phyloP scores from a whole-genome alignment of 2,329 filamentous ascomycete genomes.

The Pseudogymnoascus sp. region DNA sequence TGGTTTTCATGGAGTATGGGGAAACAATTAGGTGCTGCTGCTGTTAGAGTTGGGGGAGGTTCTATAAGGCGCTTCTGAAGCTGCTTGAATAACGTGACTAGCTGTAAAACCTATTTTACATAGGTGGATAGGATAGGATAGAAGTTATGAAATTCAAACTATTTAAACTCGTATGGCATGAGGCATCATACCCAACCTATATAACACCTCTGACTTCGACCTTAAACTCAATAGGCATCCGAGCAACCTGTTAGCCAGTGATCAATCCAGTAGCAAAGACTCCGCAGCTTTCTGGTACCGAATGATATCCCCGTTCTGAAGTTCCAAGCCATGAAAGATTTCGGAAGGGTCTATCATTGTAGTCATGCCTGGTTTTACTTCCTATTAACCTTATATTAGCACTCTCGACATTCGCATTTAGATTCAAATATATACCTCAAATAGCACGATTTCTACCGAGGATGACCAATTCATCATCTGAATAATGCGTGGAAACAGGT shows the following conservation, averaged over 20 bases:
- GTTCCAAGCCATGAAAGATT: constrained; percentile 80
- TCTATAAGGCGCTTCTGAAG: not conserved
- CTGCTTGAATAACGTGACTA: not conserved
- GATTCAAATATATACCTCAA: constrained; percentile 50
- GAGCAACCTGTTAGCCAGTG: not conserved
- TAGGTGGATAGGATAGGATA: not conserved
- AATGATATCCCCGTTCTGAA: constrained; percentile 94
- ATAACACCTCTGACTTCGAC: not conserved
- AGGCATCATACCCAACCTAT: not conserved
- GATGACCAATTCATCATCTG: constrained; percentile 81
- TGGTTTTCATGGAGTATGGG: not conserved
- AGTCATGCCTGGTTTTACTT: constrained; percentile 98
- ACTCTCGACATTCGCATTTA: not conserved
- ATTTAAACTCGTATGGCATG: not conserved
- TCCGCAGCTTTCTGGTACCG: constrained; percentile 68
- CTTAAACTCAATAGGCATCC: not conserved
- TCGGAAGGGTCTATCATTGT: constrained; percentile 87
- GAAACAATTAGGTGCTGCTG: not conserved
- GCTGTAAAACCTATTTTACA: not conserved
- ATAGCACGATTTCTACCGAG: constrained; percentile 57
- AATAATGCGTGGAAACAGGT: constrained; percentile 69
- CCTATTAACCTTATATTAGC: constrained; percentile 37
- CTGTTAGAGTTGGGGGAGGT: not conserved
- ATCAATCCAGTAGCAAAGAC: not conserved
- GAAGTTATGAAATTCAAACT: not conserved